A percentile compares a stretch with the other conserved stretches of the same genome.
Conservation (phyloP, 768 basidiomycete species). For the Jaapia argillacea region DNA sequence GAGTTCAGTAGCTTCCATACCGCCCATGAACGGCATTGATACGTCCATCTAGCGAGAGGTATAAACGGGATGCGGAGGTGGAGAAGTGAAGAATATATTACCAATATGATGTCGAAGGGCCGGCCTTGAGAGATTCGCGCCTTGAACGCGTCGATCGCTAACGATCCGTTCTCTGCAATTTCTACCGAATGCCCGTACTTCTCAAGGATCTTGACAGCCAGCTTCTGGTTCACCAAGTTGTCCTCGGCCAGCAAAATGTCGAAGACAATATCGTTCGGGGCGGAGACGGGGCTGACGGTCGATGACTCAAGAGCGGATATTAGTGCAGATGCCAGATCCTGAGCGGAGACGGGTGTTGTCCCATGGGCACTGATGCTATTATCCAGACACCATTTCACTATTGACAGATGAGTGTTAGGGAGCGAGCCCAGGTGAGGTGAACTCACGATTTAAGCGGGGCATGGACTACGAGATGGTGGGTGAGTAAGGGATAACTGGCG, state of each 20-base stretch:
- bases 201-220: slow-evolving; percentile 94
- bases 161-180: slow-evolving; percentile 93
- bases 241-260: slow-evolving; percentile 96
- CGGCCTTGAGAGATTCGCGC: slow-evolving; percentile 55
- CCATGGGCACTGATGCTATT: slow-evolving; percentile 94
- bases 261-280: slow-evolving; percentile 78
- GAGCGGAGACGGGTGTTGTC: slow-evolving; percentile 79
- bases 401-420: slow-evolving; percentile 12
- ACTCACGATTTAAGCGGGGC: slow-evolving; percentile 66
- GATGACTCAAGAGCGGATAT: slow-evolving; percentile 93
- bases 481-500: not conserved
- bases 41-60: slow-evolving; percentile 73
- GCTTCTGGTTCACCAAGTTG: slow-evolving; percentile 91
- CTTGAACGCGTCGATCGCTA: slow-evolving; percentile 91
- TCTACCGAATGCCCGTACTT: slow-evolving; percentile 93
- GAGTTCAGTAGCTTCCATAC: slow-evolving; percentile 93
- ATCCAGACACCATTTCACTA: slow-evolving; percentile 94
- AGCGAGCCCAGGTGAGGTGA: slow-evolving; percentile 7
- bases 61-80: slow-evolving; percentile 2
- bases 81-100: slow-evolving; percentile 27
- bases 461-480: slow-evolving; percentile 29
- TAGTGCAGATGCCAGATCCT: slow-evolving; percentile 86
- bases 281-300: slow-evolving; percentile 80
- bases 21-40: slow-evolving; percentile 98
- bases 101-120: slow-evolving; percentile 88